phyloP scores from a whole-genome alignment of 2,329 filamentous ascomycete genomes.

The Cladosporium cucumerinum region DNA sequence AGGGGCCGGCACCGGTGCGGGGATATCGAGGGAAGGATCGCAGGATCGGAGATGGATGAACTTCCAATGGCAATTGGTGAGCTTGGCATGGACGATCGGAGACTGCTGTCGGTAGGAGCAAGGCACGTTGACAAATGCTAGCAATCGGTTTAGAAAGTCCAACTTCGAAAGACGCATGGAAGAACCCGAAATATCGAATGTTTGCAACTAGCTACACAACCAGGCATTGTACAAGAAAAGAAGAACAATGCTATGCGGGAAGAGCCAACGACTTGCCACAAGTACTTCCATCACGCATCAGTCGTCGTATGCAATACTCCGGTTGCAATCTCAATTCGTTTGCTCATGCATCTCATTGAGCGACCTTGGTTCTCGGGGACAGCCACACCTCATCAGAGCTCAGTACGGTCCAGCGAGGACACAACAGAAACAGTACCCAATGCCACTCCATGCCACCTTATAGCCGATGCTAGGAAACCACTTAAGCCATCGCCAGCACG shows the following conservation, averaged over 20 bases:
- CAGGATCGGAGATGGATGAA: background rate
- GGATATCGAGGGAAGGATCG: background rate
- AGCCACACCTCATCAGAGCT: background rate
- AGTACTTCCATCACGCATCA: background rate
- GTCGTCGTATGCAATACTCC: background rate
- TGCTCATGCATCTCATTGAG: background rate
- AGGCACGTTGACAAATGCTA: background rate
- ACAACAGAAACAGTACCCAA: background rate
- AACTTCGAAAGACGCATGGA: background rate
- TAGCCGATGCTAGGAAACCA: conserved; percentile 10
- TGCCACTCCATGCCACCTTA: conserved; percentile 20
- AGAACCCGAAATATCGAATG: background rate
- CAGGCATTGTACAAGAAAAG: too few relatives aligned
- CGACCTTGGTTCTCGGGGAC: background rate
- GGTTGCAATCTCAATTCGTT: background rate
- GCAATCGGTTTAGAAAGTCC: background rate
- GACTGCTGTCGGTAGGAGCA: background rate
- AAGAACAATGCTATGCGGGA: too few relatives aligned
- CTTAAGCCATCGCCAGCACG: conserved; percentile 22
- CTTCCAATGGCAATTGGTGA: background rate
- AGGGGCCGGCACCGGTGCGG: background rate
- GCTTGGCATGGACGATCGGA: background rate
- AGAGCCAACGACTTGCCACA: background rate
- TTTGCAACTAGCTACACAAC: background rate
- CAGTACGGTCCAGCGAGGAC: background rate